Base-by-base conservation (phyloP, 1,139 yeast genomes). In the Hyphopichia khmerensis region DNA sequence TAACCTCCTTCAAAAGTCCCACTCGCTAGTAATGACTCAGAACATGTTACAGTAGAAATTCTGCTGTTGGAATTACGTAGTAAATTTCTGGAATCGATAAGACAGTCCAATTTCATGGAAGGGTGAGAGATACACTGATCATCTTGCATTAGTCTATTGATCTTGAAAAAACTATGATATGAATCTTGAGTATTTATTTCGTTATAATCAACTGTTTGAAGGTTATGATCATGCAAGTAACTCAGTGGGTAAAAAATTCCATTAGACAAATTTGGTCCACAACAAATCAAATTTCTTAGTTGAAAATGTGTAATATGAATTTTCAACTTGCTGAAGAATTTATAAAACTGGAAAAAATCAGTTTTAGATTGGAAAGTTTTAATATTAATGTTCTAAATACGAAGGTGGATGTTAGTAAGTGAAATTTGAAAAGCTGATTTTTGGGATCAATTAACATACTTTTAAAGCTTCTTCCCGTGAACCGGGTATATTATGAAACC, bases 1-100 rank as follows among this genome's bases (percentile, higher is more conserved):
- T 69, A 74, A 16, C 78, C 76, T 1, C 86, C 86, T 44, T 72
- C 76, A 45, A 79, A 75, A 0, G 85, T 79, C 0, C 86, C 86
- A 24, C 79, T 72, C 3, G 70, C 76, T 19, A 79, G 57, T 23
- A 67, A 55, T n/a, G 62, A 63, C 36, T 67, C 55, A 13, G 77
- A 64, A 42, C 79, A 70, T 9, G 77, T 63, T 43, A 80, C 52
- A 2, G 83, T 74, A 11, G 84, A 75, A 4, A 80, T 64, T 41
- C 77, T 59, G 48, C 67, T 66, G 56, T 67, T 71, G 24, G 69
- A 59, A 46, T 61, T 63, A 18, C 50, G 48, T 15, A 50, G 45
- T 21, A 71, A 62, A 13, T 51, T 49, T 30, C 76, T 51, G 5
- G 76, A 69, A 51, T 72, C 77, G n/a, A 75, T 48, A 2, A 76